Base-by-base conservation (phyloP, 2,329 filamentous ascomycete genomes). In the Dothidotthia symphoricarpi region DNA sequence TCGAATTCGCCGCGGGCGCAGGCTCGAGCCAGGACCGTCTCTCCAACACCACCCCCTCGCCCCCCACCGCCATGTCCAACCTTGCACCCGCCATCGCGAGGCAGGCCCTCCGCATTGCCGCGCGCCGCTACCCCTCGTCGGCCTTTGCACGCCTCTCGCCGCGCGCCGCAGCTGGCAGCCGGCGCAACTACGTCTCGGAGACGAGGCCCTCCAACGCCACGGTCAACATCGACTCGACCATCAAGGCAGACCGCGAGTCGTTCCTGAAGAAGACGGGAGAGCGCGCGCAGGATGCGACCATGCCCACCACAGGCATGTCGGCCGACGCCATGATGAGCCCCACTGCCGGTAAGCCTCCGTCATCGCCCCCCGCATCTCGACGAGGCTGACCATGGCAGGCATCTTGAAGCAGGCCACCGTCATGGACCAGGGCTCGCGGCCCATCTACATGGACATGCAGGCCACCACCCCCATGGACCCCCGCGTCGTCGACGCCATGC, bases 391-490 rank as follows among this genome's bases (percentile, higher is more conserved):
- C 14, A 4, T 3, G 14, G 2, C 43, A 78, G 86, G 86, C 51
- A 84, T 96, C 30, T 75, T 98, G 46, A 94, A 93, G 73, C 85
- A 95, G 67, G 91, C 90, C 7, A 89, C 88, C 10, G 76, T 95
- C 49, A 87, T 97, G 84, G 90, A 95, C 53, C 83, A 95, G 68
- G 93, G 93, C 41, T 84, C 87, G 46, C 78, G 93, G 43, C 93
- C 93, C 26, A 97, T 98, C 63, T 98, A 98, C 61, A 83, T 98
- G 36, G 93, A 98, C 64, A 95, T 95, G 85, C 93, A 98, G 71
- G 88, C 93, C 24, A 98, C 93, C 1, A 98, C 93, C 0, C 93
- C 93, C 13, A 82, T 93, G 43, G 93, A 98, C 58, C 93, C 93
- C 16, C 82, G 93, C 51, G 93, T 98, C 22, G 78, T 98, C 30